Conservation (phyloP, 441 rosid genomes). For the Geranium incanum region DNA sequence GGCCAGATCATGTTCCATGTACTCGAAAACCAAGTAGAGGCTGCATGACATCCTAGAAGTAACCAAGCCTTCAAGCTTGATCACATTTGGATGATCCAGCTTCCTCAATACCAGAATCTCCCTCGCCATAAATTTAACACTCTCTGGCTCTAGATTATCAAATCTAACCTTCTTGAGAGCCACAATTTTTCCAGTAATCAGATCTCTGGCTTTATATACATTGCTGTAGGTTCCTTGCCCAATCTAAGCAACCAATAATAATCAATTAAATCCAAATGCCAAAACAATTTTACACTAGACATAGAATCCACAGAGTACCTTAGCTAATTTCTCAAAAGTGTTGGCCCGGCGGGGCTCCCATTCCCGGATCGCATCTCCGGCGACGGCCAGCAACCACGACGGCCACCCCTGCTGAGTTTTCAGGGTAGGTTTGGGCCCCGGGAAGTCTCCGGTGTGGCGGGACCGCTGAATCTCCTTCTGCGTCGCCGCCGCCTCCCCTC, state of each 20-base stretch:
- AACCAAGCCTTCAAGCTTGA: constrained; percentile 79
- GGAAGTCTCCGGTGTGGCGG: constrained; percentile 31
- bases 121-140: constrained; percentile 89
- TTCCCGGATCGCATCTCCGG: constrained; percentile 66
- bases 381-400: constrained; percentile 67
- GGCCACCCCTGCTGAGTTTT: constrained; percentile 63
- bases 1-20: constrained; percentile 88
- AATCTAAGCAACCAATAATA: constrained; percentile 34
- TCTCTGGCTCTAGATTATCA: constrained; percentile 79
- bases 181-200: constrained; percentile 65
- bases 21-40: constrained; percentile 76
- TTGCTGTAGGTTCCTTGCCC: constrained; percentile 91
- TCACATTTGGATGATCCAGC: constrained; percentile 75
- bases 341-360: constrained; percentile 78
- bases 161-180: constrained; percentile 89
- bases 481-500: constrained; percentile 20
- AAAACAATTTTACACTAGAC: background rate
- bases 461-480: constrained; percentile 19
- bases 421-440: constrained; percentile 29
- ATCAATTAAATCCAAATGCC: background rate
- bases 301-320: constrained; percentile 35
- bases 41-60: constrained; percentile 81
- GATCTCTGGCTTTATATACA: constrained; percentile 84
- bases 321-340: constrained; percentile 73
- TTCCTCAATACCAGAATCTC: constrained; percentile 68